Evolutionary conservation across 257 asterid genomes (phyloP).

Genomic region (Solanum ossicruentum): DNA sequence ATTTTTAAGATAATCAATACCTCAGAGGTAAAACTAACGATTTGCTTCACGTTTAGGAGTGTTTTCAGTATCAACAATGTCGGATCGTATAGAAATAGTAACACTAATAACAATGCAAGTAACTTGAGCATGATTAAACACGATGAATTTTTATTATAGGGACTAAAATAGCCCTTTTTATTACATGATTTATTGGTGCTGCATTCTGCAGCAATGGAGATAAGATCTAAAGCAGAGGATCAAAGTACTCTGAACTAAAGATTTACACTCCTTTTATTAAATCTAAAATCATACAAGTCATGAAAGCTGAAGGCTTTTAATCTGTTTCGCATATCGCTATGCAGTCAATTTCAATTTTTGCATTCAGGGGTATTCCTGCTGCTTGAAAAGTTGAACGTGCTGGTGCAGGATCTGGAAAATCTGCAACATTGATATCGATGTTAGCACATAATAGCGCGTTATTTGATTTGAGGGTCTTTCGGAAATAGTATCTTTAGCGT

Average conservation of each 20-base stretch:
- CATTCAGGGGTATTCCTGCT: constrained; percentile 76
- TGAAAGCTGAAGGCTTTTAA: background rate
- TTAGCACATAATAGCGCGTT: background rate
- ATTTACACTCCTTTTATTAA: background rate
- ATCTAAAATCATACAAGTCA: background rate
- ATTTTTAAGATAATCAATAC: too few species aligned
- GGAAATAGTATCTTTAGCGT: background rate
- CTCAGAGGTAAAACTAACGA: too few species aligned
- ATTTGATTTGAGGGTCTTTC: background rate
- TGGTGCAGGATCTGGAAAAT: constrained; percentile 75
- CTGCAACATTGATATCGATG: constrained; percentile 22
- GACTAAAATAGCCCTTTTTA: background rate
- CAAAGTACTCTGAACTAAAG: background rate
- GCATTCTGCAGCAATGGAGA: background rate
- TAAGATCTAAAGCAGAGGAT: background rate
- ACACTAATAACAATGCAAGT: background rate
- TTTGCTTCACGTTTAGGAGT: too few species aligned
- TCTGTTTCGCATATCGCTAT: constrained; percentile 36
- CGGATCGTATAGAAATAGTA: too few species aligned
- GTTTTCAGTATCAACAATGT: too few species aligned
- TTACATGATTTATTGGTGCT: background rate
- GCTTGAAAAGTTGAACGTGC: constrained; percentile 56
- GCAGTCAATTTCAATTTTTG: constrained; percentile 78
- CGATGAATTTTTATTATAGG: background rate
- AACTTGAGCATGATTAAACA: background rate